Evolutionary conservation across 2,329 filamentous ascomycete species (phyloP), one percentile per base, ranked within the genome.

Genomic region (Bipolaris zeicola): DNA sequence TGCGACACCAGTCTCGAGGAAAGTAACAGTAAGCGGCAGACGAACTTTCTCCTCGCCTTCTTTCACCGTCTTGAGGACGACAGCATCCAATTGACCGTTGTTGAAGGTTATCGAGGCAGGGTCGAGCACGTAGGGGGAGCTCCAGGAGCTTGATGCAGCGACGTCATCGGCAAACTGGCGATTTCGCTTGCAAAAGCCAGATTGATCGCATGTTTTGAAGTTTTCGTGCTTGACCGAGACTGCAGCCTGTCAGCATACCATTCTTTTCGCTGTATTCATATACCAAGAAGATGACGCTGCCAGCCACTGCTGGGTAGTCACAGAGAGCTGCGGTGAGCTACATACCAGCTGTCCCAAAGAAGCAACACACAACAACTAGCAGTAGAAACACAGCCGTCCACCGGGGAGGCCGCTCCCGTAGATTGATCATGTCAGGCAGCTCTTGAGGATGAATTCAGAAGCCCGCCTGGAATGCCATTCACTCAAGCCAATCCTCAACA

Each of bases 151-250:
- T 53, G 86, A 79, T 39, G 85, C 80, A 43, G 85, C 78, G 61
- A 88, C 92, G 62, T 85, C 81, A 77, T 98, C 93, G 73, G 95
- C 95, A 74, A 90, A 93, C 37, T 86, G 90, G 75, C 95, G 88
- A 79, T 98, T 98, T 64, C 95, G 90, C 75, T 92, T 95, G 80
- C 95, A 99, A 81, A 99, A 99, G 69, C 95, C 95, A 4, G 94
- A 95, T 75, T 99, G 94, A 65, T 90, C 81, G 80, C 95, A 99
- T 69, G 90, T 96, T 75, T 98, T 99, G 84, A 98, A 99, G 76
- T 96, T 93, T 70, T 96, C 88, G 74, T 96, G 90, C 80, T 99
- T 99, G 50, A 99, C 95, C 69, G 86, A 83, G 63, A 85, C 92
- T 96, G 65, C 7, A 10, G 28, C 18, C 6, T 7, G 6, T 46